A percentile compares a stretch with the other conserved stretches of the same genome.
Conservation (phyloP, 2,329 filamentous ascomycete genomes). For the Aspergillus pseudonomiae region DNA sequence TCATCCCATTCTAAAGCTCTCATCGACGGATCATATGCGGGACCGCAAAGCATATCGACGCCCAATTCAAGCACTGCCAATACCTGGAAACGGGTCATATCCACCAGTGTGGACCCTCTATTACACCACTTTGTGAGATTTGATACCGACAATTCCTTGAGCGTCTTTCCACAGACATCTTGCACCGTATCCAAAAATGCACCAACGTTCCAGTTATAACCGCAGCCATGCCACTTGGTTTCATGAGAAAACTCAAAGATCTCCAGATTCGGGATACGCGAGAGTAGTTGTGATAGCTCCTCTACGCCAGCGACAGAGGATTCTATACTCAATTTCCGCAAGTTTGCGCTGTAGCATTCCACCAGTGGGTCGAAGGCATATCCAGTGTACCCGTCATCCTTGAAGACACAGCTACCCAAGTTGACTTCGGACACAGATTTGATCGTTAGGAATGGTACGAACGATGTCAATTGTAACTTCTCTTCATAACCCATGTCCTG, state of each 20-base stretch:
- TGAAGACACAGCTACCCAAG: constrained; percentile 7
- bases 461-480: background rate
- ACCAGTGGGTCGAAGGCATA: constrained; percentile 1
- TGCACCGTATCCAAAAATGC: constrained; percentile 7
- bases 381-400: constrained; percentile 11
- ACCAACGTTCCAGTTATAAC: constrained; percentile 6
- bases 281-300: constrained; percentile 10
- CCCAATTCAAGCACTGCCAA: constrained; percentile 5
- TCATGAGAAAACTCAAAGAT: constrained; percentile 10
- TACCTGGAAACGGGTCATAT: constrained; percentile 9
- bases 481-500: constrained; percentile 7
- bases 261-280: constrained; percentile 10
- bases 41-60: constrained; percentile 5
- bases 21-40: constrained; percentile 9
- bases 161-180: background rate
- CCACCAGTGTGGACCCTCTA: constrained; percentile 2
- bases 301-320: constrained; percentile 3
- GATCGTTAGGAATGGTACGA: constrained; percentile 5
- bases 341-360: constrained; percentile 6
- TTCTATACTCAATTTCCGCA: constrained; percentile 3
- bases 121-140: background rate
- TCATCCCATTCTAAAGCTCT: constrained; percentile 7
- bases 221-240: constrained; percentile 10
- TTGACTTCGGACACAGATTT: constrained; percentile 8
- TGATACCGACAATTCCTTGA: constrained; percentile 8